Evolutionary conservation across 2,329 filamentous ascomycete species (phyloP).

Genomic region (Setomelanomma holmii): DNA sequence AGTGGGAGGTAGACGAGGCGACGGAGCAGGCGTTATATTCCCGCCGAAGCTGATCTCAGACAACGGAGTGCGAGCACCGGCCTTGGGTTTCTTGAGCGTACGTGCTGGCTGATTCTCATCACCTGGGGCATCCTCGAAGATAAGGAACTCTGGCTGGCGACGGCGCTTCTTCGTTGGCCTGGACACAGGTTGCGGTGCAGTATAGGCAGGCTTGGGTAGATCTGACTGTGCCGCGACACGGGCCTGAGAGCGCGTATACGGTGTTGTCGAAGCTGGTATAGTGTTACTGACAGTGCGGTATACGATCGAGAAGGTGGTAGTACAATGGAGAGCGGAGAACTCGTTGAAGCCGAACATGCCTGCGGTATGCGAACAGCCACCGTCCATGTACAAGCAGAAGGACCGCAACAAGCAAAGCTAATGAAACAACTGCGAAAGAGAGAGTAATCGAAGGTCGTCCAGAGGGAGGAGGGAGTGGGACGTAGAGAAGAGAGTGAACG

Average conservation of each 20-base stretch:
- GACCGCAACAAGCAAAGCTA: constrained; percentile 4
- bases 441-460: background rate
- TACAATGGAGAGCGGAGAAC: constrained; percentile 12
- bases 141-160: constrained; percentile 16
- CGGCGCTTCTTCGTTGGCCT: constrained; percentile 7
- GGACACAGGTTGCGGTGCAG: background rate
- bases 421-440: constrained; percentile 1
- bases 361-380: constrained; percentile 4
- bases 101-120: background rate
- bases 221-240: background rate
- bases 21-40: constrained; percentile 17
- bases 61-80: constrained; percentile 14
- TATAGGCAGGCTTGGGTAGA: background rate
- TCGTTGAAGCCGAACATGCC: constrained; percentile 9
- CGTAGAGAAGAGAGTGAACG: background rate
- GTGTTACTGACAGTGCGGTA: background rate
- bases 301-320: constrained; percentile 6
- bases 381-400: background rate
- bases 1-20: constrained; percentile 9
- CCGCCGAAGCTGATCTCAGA: constrained; percentile 3
- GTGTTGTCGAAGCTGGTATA: background rate
- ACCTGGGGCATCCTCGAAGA: constrained; percentile 17
- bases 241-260: constrained; percentile 4
- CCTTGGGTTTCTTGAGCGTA: constrained; percentile 12
- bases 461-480: background rate